Base-by-base conservation (phyloP, 2,329 filamentous ascomycete genomes). In the Mollisia scopiformis region DNA sequence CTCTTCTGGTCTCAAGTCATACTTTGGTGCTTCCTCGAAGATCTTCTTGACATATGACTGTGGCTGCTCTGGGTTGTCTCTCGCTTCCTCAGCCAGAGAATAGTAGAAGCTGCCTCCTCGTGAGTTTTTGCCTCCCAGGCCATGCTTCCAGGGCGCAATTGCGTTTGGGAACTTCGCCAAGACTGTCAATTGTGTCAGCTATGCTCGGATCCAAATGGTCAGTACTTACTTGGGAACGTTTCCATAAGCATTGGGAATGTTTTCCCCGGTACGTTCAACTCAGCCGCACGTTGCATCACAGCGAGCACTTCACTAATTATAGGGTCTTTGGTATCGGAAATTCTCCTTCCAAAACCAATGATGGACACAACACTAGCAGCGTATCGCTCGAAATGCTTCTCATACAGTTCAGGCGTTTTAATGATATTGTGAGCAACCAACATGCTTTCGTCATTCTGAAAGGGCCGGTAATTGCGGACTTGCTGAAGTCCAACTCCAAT, bases 171-270 rank as follows among this genome's bases (percentile, higher is more conserved):
- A 66, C 27, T 65, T 66, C 8, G 66, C 62, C 43, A 68, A 54
- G 30, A 66, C 66, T 68, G n/a, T n/a, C n/a, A 43, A 21, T 10
- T 11, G 28, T 37, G 23, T 47, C 13, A 62, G 43, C 27, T 21
- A 25, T 39, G 4, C 8, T 23, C 19, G 25, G 14, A n/a, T 33
- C 30, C 14, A 5, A 23, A 8, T 25, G 6, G 2, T 11, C 8
- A n/a, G 0, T n/a, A 63, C 64, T 61, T 35, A 68, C 66, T 49
- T 49, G 66, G 66, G 37, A 68, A 66, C 11, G 66, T 65, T 55
- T 68, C 66, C 62, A 68, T 64, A 6, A 68, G 59, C 66, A 68
- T 68, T 0, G 66, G 66, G 23, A 68, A 67, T 14, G 51, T 66
- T 30, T 68, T 68, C 5, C 66, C 64, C 21, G 66, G 66, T 1